Evolutionary conservation across 768 basidiomycete species (phyloP), one percentile per base, ranked within the genome.

Genomic region (Leccinum subgranulosum): DNA sequence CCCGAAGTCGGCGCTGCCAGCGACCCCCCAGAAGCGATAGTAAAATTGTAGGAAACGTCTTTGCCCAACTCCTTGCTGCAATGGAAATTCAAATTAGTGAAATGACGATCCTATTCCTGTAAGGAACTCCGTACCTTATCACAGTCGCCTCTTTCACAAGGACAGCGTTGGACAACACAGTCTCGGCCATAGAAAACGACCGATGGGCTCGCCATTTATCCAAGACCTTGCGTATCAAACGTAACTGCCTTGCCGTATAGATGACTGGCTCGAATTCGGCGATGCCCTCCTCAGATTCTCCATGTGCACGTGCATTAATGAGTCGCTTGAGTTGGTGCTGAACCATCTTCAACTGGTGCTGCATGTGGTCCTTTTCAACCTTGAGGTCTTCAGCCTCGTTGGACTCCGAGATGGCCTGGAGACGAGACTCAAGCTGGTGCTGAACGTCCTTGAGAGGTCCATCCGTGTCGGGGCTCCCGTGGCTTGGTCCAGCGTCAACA

Each of bases 131-230:
- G 47, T 60, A 88, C 89, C 91, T 93, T 64, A 97, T 89, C 48
- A 98, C 81, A 71, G 97, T 98, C 6, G 94, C 96, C 74, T 99
- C 97, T 73, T 97, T 95, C 41, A 98, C 78, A 55, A 87, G 70
- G 2, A 94, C 87, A 10, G 95, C 95, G 68, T 83, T 88, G 6
- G 88, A 86, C 52, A 98, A 76, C 23, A 94, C 85, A 28, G 82
- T 77, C 74, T 98, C 95, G 1, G 95, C 92, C 92, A 98, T 96
- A 1, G 87, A 89, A 69, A 97, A 94, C 7, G 88, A 82, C 23
- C 89, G 79, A 73, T 92, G 87, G 0, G 85, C 81, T 61, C 91
- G 81, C 96, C 96, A 99, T 63, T 82, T 85, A 61, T 87, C 86
- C 63, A 98, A 71, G 9, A 89, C 90, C 68, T 87, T 89, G 65